Conservation (phyloP, 2,329 filamentous ascomycete species). For the Trematosphaeria pertusa region DNA sequence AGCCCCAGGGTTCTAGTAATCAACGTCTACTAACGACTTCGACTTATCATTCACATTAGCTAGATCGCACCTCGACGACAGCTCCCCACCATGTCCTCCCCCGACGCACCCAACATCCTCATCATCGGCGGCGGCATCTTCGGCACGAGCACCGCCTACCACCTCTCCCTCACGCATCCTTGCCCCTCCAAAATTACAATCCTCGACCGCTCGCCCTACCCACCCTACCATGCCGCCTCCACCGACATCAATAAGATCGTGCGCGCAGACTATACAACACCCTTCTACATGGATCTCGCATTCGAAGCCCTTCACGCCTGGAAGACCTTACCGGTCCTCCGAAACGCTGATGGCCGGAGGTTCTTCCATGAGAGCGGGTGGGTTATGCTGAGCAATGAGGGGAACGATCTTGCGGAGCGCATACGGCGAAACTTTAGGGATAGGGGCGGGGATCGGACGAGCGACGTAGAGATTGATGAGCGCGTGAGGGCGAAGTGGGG, state of each 20-base stretch:
- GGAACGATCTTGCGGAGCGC: slow-evolving; percentile 56
- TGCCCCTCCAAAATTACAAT: slow-evolving; percentile 46
- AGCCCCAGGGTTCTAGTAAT: too few relatives aligned
- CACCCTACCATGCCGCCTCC: slow-evolving; percentile 60
- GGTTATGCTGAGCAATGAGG: slow-evolving; percentile 61
- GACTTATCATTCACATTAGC: not conserved
- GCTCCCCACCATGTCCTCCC: not conserved
- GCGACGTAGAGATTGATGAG: slow-evolving; percentile 25
- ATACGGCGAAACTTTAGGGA: slow-evolving; percentile 63
- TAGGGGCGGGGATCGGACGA: slow-evolving; percentile 49
- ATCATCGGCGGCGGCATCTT: slow-evolving; percentile 72
- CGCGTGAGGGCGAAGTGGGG: slow-evolving; percentile 51
- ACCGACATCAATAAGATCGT: slow-evolving; percentile 70
- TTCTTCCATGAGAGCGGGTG: slow-evolving; percentile 68
- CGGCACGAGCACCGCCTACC: slow-evolving; percentile 70
- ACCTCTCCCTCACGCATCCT: slow-evolving; percentile 62
- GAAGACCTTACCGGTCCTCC: slow-evolving; percentile 36
- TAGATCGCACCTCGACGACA: too few relatives aligned
- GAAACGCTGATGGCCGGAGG: slow-evolving; percentile 6
- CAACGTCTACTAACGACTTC: too few relatives aligned
- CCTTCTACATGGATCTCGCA: slow-evolving; percentile 61
- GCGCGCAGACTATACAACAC: slow-evolving; percentile 64
- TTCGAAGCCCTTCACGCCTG: slow-evolving; percentile 50
- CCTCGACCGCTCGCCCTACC: slow-evolving; percentile 44
- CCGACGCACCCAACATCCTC: slow-evolving; percentile 43